Evolutionary conservation across 495 filamentous ascomycete genomes (phyloP).

Genomic region (Penicillium turbatum): DNA sequence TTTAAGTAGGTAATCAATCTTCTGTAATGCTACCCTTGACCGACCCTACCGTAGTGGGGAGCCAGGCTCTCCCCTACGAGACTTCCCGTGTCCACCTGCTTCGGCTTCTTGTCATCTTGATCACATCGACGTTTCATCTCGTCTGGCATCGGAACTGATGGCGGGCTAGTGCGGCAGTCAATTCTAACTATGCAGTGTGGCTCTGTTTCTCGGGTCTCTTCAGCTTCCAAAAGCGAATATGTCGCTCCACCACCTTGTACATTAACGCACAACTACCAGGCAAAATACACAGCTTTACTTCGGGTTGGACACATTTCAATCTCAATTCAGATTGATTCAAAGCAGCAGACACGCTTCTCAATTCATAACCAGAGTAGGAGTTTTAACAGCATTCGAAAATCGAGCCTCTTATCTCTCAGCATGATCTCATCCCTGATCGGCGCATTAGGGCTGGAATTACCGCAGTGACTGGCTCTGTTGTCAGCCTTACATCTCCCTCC

Average conservation of each 20-base stretch:
- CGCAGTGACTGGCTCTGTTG: background rate
- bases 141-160: too few species aligned
- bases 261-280: constrained; percentile 40
- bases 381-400: background rate
- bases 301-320: constrained; percentile 7
- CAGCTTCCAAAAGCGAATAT: too few species aligned
- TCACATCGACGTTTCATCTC: too few species aligned
- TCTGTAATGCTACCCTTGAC: too few species aligned
- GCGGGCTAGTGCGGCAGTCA: too few species aligned
- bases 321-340: background rate
- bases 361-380: background rate
- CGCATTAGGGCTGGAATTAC: background rate
- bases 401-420: background rate
- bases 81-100: too few species aligned
- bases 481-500: background rate
- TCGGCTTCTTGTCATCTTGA: too few species aligned
- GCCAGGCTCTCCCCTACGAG: too few species aligned
- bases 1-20: too few species aligned
- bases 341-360: background rate
- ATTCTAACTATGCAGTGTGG: too few species aligned
- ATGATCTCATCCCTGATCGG: background rate
- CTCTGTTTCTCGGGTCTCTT: too few species aligned
- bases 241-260: constrained; percentile 24
- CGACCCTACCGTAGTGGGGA: too few species aligned
- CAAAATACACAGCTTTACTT: constrained; percentile 32